Conservation (phyloP, 2,329 filamentous ascomycete species). For the Stagonosporopsis chrysanthemi region DNA sequence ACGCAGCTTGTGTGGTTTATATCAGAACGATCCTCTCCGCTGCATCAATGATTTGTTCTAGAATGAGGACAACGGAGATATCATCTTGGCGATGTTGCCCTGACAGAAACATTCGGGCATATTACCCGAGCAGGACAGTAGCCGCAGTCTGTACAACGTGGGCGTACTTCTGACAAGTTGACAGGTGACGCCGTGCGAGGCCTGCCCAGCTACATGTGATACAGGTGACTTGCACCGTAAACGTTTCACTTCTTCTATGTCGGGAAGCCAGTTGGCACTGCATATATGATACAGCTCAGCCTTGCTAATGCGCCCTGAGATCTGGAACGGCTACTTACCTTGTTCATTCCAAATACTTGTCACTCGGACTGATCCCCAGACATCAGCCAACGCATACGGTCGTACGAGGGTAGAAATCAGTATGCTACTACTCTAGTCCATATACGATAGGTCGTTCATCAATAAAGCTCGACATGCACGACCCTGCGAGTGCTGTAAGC, state of each 20-base stretch:
- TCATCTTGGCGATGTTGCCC: slow-evolving; percentile 8
- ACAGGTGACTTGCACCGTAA: background rate
- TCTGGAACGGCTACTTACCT: background rate
- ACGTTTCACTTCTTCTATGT: background rate
- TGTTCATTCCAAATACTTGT: background rate
- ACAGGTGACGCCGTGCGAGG: slow-evolving; percentile 36
- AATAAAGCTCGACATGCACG: background rate
- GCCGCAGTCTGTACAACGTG: slow-evolving; percentile 14
- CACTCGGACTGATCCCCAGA: background rate
- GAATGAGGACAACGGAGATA: background rate
- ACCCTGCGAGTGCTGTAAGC: background rate
- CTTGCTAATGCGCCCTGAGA: background rate
- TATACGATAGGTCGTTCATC: background rate
- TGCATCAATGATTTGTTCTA: background rate
- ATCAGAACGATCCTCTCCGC: background rate
- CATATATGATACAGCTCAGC: background rate
- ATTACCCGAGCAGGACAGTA: slow-evolving; percentile 16
- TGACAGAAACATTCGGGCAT: slow-evolving; percentile 18
- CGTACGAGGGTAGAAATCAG: background rate
- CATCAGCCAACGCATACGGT: slow-evolving; percentile 12
- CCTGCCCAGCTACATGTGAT: background rate
- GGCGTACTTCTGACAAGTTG: slow-evolving; percentile 30
- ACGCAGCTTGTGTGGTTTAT: background rate
- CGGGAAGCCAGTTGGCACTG: background rate
- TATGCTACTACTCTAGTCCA: background rate